phyloP scores from a whole-genome alignment of 441 rosid genomes.

The Erysimum pusillum region DNA sequence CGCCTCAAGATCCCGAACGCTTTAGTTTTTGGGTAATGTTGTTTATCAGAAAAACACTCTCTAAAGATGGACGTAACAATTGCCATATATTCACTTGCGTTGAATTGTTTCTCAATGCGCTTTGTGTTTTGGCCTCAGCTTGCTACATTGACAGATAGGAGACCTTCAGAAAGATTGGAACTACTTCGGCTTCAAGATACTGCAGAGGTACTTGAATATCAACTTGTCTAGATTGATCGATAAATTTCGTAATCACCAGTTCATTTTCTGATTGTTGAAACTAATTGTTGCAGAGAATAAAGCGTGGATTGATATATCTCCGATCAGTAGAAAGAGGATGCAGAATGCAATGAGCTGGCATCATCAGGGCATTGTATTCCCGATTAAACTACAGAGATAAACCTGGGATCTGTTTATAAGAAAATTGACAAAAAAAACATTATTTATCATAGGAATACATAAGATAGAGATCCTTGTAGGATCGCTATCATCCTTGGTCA shows the following conservation, averaged over 20 bases:
- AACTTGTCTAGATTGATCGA: conserved; percentile 2
- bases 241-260: neutral
- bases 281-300: conserved; percentile 70
- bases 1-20: conserved; percentile 79
- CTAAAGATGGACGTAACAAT: conserved; percentile 13
- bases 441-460: conserved; percentile 32
- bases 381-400: conserved; percentile 17
- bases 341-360: conserved; percentile 60
- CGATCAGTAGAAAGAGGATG: conserved; percentile 73
- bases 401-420: conserved; percentile 36
- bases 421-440: conserved; percentile 39
- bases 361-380: neutral
- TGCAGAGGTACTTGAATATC: conserved; percentile 65
- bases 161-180: conserved; percentile 86
- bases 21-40: conserved; percentile 93
- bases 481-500: conserved; percentile 37
- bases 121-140: conserved; percentile 59
- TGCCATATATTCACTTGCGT: neutral
- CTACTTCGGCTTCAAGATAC: conserved; percentile 82
- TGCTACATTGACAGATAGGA: conserved; percentile 74
- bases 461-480: conserved; percentile 32
- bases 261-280: conserved; percentile 4
- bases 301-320: conserved; percentile 69
- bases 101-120: conserved; percentile 26
- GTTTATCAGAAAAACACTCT: conserved; percentile 12